Base-by-base conservation (phyloP, 495 filamentous ascomycete genomes). In the Lepidopterella palustris region DNA sequence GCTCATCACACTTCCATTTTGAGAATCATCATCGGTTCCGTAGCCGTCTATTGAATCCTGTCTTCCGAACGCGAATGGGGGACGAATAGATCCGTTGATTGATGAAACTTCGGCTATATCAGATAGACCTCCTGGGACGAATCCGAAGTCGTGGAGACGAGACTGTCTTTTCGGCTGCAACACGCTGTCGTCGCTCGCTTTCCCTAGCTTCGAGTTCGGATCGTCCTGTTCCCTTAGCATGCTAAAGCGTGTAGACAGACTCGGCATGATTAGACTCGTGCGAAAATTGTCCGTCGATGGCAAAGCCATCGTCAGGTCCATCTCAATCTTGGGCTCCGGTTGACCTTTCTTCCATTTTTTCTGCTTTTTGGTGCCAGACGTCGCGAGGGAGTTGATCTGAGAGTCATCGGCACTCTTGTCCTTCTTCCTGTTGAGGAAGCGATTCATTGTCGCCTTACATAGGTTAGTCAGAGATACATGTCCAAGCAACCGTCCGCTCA, bases 201-300 rank as follows among this genome's bases (percentile, higher is more conserved):
- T 96, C 42, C 92, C 93, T 28, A 96, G 78, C 69, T 87, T 87
- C 0, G 89, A 90, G 50, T 76, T 84, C 3, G 91, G 91, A 65
- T 97, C 91, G 66, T 96, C 91, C 69, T 96, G 92, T 71, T 96
- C 91, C 65, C 89, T 76, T 18, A 99, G 72, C 88, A 99, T 97
- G 61, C 92, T 97, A 71, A 99, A 99, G 2, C 93, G 83, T 18
- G 93, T 89, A 0, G 92, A 96, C 3, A 99, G 78, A 50, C 92
- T 93, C 5, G 90, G 88, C 93, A 99, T 96, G 24, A 99, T 73
- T 47, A 97, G 72, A 76, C 95, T 97, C 5, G 93, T 99, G n/a
- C 93, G 86, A 65, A 99, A 97, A 72, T 97, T 82, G 70, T 97
- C 91, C 18, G 77, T 82, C 0, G 91, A 79, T 2, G 93, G 93